Evolutionary conservation across 2,329 filamentous ascomycete species (phyloP).

Genomic region (Aspergillus sp.): DNA sequence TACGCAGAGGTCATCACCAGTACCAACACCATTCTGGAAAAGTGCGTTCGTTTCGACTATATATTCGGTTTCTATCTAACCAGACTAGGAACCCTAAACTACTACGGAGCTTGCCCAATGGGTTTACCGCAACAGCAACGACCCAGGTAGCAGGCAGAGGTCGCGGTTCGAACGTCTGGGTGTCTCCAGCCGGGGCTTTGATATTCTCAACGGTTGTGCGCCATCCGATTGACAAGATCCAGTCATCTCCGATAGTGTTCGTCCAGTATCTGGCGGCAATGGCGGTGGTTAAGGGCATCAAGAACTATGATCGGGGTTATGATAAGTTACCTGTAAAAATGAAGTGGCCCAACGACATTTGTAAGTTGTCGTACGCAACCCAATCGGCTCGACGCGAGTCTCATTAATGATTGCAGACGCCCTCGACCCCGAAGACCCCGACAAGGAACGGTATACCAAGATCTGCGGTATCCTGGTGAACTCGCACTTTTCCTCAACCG

Average conservation of each 20-base stretch:
- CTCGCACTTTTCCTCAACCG: slow-evolving; percentile 65
- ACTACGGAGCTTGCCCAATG: slow-evolving; percentile 66
- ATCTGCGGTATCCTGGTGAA: slow-evolving; percentile 91
- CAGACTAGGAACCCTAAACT: slow-evolving; percentile 61
- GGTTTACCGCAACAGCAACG: slow-evolving; percentile 82
- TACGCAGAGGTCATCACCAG: slow-evolving; percentile 91
- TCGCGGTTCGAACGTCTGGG: slow-evolving; percentile 87
- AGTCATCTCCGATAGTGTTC: slow-evolving; percentile 75
- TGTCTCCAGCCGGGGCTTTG: slow-evolving; percentile 75
- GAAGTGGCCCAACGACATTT: slow-evolving; percentile 98
- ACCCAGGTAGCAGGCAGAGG: slow-evolving; percentile 83
- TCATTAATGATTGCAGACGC: slow-evolving; percentile 44
- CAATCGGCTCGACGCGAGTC: neutral
- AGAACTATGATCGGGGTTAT: slow-evolving; percentile 70
- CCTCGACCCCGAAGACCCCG: slow-evolving; percentile 51
- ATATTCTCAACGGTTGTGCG: slow-evolving; percentile 85
- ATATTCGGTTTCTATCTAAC: slow-evolving; percentile 1
- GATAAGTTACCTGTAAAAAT: slow-evolving; percentile 68
- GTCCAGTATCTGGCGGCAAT: slow-evolving; percentile 88
- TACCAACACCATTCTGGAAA: slow-evolving; percentile 88
- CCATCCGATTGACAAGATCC: slow-evolving; percentile 65
- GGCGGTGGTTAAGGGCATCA: slow-evolving; percentile 75
- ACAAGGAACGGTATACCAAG: slow-evolving; percentile 60
- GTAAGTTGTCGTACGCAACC: slow-evolving; percentile 35
- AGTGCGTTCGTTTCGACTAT: slow-evolving; percentile 42